phyloP scores from a whole-genome alignment of 2,329 filamentous ascomycete genomes.

The Harringtonia lauricola region DNA sequence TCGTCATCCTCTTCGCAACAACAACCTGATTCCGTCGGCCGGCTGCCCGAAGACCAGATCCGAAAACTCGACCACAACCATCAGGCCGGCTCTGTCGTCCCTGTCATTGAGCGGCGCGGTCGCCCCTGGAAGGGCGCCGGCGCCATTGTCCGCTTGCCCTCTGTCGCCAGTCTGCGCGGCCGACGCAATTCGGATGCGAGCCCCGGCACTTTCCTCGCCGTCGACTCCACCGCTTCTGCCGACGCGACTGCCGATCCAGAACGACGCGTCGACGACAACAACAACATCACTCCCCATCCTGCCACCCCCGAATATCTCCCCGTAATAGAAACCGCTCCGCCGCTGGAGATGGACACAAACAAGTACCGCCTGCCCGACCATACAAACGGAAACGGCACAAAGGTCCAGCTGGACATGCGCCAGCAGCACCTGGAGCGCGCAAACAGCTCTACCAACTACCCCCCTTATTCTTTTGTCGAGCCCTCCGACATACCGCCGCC shows the following conservation, averaged over 20 bases:
- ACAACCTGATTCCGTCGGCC: constrained; percentile 43
- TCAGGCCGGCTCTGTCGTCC: constrained; percentile 38
- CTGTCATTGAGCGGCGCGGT: constrained; percentile 52
- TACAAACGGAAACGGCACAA: constrained; percentile 56
- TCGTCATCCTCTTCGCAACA: constrained; percentile 21
- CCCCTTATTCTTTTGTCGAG: not conserved
- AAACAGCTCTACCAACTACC: not conserved
- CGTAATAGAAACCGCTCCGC: constrained; percentile 37
- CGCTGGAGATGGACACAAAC: constrained; percentile 56
- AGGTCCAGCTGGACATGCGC: constrained; percentile 45
- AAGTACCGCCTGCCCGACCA: constrained; percentile 67
- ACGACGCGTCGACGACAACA: not conserved
- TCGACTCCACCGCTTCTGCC: not conserved
- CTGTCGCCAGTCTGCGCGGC: constrained; percentile 17
- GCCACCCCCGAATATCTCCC: constrained; percentile 31
- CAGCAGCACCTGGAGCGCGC: constrained; percentile 46
- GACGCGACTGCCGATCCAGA: not conserved
- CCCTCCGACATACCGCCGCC: constrained; percentile 23
- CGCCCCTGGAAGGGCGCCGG: constrained; percentile 62
- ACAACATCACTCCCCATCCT: not conserved
- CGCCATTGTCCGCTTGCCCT: constrained; percentile 40
- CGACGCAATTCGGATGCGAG: constrained; percentile 5
- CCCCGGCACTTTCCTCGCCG: constrained; percentile 1
- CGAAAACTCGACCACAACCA: constrained; percentile 59
- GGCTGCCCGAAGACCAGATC: constrained; percentile 60